Conservation (phyloP, 2,329 filamentous ascomycete species). For the Cytospora mali region DNA sequence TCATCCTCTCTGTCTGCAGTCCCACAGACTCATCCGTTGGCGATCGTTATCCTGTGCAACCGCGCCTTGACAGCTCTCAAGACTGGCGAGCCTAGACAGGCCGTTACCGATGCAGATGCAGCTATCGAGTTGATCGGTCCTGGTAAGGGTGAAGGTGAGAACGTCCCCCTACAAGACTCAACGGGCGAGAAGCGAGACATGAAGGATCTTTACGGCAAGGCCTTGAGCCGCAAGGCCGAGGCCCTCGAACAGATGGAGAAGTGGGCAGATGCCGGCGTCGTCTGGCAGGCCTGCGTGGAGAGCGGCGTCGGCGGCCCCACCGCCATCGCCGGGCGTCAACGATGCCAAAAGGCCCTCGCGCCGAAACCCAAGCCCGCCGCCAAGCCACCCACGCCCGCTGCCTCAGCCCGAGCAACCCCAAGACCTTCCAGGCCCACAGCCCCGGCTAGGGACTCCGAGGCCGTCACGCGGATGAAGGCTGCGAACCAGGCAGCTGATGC, state of each 20-base stretch:
- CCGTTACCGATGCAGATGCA: constrained; percentile 80
- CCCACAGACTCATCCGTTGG: constrained; percentile 77
- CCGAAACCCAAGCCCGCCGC: constrained; percentile 58
- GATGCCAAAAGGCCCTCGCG: constrained; percentile 84
- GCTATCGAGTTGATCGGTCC: constrained; percentile 80
- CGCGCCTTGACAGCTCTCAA: constrained; percentile 88
- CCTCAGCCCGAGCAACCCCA: constrained; percentile 49
- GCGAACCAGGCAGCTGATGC: constrained; percentile 84
- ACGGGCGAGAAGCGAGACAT: constrained; percentile 74
- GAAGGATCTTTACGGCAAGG: constrained; percentile 92
- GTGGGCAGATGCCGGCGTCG: constrained; percentile 79
- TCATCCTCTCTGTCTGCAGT: constrained; percentile 73
- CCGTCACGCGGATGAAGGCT: constrained; percentile 78
- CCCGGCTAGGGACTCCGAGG: constrained; percentile 64
- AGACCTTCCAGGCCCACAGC: constrained; percentile 49
- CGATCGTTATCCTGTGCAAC: constrained; percentile 89
- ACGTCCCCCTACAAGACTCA: constrained; percentile 67
- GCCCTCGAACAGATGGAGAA: constrained; percentile 94
- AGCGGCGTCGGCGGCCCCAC: constrained; percentile 82
- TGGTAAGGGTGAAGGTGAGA: constrained; percentile 77
- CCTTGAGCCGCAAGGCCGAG: constrained; percentile 91
- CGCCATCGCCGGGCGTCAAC: constrained; percentile 81
- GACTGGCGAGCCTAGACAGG: constrained; percentile 86
- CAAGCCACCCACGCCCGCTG: constrained; percentile 42
- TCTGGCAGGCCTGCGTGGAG: constrained; percentile 84